These are phyloP conservation scores for Venturia pyrina DNA, from an alignment of 2,329 filamentous ascomycete species.

Conservation along the genomic window DNA sequence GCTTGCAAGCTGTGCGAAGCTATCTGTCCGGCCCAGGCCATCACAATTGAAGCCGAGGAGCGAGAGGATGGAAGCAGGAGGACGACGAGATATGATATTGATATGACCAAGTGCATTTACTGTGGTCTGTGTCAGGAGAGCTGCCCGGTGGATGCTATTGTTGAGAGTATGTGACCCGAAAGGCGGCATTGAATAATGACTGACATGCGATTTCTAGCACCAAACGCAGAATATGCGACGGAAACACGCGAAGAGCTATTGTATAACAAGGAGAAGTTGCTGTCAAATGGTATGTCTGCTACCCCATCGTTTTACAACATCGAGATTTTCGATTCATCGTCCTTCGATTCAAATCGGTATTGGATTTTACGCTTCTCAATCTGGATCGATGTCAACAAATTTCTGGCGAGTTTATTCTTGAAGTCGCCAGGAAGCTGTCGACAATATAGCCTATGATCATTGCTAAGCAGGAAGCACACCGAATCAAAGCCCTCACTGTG, in stretches of 20 bases:
- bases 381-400: not conserved
- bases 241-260: conserved; percentile 84
- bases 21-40: conserved; percentile 94
- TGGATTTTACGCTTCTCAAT: not conserved
- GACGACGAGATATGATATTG: conserved; percentile 96
- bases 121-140: conserved; percentile 99
- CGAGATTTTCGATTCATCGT: not conserved
- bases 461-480: not conserved
- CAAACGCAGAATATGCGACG: conserved; percentile 65
- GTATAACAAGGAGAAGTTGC: conserved; percentile 95
- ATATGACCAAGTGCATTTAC: conserved; percentile 99
- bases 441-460: not conserved
- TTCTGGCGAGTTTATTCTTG: conserved; percentile 12
- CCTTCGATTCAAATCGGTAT: not conserved
- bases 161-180: conserved; percentile 46
- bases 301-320: conserved; percentile 39
- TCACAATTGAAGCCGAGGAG: conserved; percentile 98
- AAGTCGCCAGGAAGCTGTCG: conserved; percentile 15
- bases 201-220: conserved; percentile 32
- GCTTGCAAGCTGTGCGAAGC: conserved; percentile 99
- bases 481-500: not conserved
- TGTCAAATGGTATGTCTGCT: conserved; percentile 57
- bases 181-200: not conserved
- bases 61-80: conserved; percentile 89
- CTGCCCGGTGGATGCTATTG: conserved; percentile 93